These are phyloP conservation scores for Xylaria flabelliformis DNA, from an alignment of 495 filamentous ascomycete genomes.

Conservation along the genomic window DNA sequence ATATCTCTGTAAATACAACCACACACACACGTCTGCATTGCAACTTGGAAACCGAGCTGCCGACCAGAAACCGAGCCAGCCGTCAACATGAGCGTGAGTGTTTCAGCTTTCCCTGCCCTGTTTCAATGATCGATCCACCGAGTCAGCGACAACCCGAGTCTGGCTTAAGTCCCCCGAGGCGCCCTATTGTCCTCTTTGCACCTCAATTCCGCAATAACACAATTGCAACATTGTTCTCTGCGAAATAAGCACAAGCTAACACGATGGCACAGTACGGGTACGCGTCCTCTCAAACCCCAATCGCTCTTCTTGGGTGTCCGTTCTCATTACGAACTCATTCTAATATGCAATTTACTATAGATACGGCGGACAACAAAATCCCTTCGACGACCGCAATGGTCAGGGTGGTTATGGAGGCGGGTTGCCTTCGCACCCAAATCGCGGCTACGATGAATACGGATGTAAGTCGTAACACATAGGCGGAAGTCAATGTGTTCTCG, in stretches of 20 bases:
- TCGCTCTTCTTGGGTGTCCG: background rate
- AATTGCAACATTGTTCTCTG: conserved; percentile 5
- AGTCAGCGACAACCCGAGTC: background rate
- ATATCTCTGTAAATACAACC: background rate
- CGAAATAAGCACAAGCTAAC: conserved; percentile 38
- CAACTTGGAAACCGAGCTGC: conserved; percentile 40
- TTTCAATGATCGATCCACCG: conserved; percentile 34
- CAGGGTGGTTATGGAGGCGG: conserved; percentile 43
- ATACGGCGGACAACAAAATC: conserved; percentile 56
- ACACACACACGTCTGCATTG: conserved; percentile 30
- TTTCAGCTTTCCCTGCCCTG: conserved; percentile 37
- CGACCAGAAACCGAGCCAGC: conserved; percentile 20
- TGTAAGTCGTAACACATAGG: conserved; percentile 44
- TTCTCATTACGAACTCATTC: conserved; percentile 19
- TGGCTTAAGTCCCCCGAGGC: conserved; percentile 18
- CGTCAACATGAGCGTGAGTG: conserved; percentile 56
- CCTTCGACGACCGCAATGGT: conserved; percentile 57
- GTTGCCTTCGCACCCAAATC: conserved; percentile 47
- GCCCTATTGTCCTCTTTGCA: conserved; percentile 4
- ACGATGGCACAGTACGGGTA: conserved; percentile 52
- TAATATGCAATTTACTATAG: conserved; percentile 40
- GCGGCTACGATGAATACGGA: conserved; percentile 55
- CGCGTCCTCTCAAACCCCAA: conserved; percentile 28
- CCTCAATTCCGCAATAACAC: conserved; percentile 2
- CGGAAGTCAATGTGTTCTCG: conserved; percentile 24